A percentile compares a stretch with the other conserved stretches of the same genome.
phyloP scores from a whole-genome alignment of 768 basidiomycete genomes.

The Cyclocybe cylindracea region DNA sequence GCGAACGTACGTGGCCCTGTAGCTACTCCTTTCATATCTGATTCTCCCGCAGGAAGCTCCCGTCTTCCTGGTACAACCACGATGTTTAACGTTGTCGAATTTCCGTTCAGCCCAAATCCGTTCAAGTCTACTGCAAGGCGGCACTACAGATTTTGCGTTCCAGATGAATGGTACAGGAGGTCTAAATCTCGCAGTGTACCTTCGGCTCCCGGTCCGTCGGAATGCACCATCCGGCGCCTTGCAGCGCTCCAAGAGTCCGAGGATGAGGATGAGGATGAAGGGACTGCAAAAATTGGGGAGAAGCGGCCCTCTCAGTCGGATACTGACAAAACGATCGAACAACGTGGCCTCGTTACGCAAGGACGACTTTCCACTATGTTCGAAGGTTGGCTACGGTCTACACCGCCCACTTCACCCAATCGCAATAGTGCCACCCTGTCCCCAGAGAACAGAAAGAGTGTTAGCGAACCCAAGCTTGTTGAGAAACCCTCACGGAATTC shows the following conservation, averaged over 20 bases:
- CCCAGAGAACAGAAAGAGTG: conserved; percentile 52
- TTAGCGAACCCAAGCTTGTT: conserved; percentile 71
- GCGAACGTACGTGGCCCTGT: conserved; percentile 48
- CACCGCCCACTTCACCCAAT: conserved; percentile 38
- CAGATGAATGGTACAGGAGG: conserved; percentile 79
- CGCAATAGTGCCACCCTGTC: conserved; percentile 32
- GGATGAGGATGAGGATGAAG: conserved; percentile 47
- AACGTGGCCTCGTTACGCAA: conserved; percentile 56
- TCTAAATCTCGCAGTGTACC: conserved; percentile 58
- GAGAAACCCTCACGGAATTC: conserved; percentile 42
- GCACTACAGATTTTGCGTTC: conserved; percentile 65
- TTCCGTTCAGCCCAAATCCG: conserved; percentile 41
- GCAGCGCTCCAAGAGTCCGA: conserved; percentile 51
- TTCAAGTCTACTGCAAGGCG: conserved; percentile 44
- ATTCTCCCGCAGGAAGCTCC: conserved; percentile 36
- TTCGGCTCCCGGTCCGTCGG: conserved; percentile 49
- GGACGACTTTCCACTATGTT: conserved; percentile 67
- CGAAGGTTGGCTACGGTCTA: conserved; percentile 60
- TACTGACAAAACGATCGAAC: conserved; percentile 39
- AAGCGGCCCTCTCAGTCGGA: conserved; percentile 15
- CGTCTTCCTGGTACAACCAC: conserved; percentile 43
- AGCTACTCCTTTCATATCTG: conserved; percentile 6
- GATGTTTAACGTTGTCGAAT: conserved; percentile 43
- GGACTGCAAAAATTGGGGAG: conserved; percentile 57
- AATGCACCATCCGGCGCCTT: conserved; percentile 49